Percentiles rank a stretch among this genome's conserved stretches.
Conservation (phyloP, 768 basidiomycete species). For the Trametes coccinea region DNA sequence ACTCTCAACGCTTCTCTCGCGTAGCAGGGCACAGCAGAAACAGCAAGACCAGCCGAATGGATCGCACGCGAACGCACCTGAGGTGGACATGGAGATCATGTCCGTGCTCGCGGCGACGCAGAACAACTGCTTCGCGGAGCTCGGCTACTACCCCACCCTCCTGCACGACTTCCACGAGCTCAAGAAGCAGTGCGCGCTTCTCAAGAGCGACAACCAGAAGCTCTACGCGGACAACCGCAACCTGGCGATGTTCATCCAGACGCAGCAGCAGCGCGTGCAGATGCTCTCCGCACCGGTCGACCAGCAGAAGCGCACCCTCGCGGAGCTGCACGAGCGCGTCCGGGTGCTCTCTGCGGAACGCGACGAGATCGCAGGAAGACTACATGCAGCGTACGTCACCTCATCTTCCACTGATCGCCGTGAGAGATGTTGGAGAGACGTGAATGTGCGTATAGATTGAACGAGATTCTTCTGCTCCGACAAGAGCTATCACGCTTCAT, state of each 20-base stretch:
- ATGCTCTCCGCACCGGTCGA: conserved; percentile 18
- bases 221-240: conserved; percentile 42
- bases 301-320: conserved; percentile 22
- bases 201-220: conserved; percentile 32
- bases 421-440: background rate
- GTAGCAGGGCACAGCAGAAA: background rate
- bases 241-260: conserved; percentile 32
- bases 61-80: background rate
- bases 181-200: conserved; percentile 31
- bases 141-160: conserved; percentile 47
- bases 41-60: background rate
- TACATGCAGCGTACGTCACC: conserved; percentile 18
- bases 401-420: background rate
- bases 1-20: background rate
- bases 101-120: conserved; percentile 16
- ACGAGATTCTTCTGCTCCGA: conserved; percentile 17
- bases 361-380: conserved; percentile 8
- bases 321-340: conserved; percentile 32
- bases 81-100: conserved; percentile 11
- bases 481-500: conserved; percentile 15
- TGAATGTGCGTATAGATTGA: conserved; percentile 6
- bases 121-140: conserved; percentile 25
- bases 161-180: conserved; percentile 37
- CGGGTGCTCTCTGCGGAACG: conserved; percentile 26
- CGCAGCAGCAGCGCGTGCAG: conserved; percentile 34